A percentile compares a stretch with the other conserved stretches of the same genome.
phyloP scores from a whole-genome alignment of 495 filamentous ascomycete species.

The Aspergillus mulundensis region DNA sequence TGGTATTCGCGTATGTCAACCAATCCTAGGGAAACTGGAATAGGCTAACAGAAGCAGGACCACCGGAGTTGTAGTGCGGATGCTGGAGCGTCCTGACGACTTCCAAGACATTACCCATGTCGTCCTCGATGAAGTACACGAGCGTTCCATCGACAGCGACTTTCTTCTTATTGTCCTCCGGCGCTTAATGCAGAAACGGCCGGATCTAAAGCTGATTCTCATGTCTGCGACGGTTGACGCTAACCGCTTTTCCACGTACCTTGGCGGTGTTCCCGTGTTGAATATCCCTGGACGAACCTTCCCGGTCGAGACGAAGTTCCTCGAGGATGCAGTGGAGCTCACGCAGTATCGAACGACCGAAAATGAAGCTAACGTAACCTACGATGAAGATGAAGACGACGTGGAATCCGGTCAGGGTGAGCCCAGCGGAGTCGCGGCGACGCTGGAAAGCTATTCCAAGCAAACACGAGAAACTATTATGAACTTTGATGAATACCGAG shows the following conservation, averaged over 20 bases:
- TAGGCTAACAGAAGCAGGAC: slow-evolving; percentile 33
- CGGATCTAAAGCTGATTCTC: slow-evolving; percentile 76
- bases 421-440: slow-evolving; percentile 31
- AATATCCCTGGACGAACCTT: slow-evolving; percentile 91
- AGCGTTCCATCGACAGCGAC: slow-evolving; percentile 91
- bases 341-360: slow-evolving; percentile 66
- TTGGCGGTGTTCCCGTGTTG: slow-evolving; percentile 77
- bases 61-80: slow-evolving; percentile 90
- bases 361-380: slow-evolving; percentile 33
- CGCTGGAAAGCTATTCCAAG: slow-evolving; percentile 65
- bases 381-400: slow-evolving; percentile 47
- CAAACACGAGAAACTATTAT: slow-evolving; percentile 68
- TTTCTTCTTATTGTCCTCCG: slow-evolving; percentile 88
- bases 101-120: slow-evolving; percentile 87
- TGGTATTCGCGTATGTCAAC: slow-evolving; percentile 70
- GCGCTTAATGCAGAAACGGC: slow-evolving; percentile 66
- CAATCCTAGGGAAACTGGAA: background rate
- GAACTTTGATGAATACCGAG: slow-evolving; percentile 78
- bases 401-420: slow-evolving; percentile 41
- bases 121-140: slow-evolving; percentile 92
- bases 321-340: slow-evolving; percentile 86
- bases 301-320: slow-evolving; percentile 79
- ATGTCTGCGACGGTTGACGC: slow-evolving; percentile 98
- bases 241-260: slow-evolving; percentile 81
- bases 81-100: slow-evolving; percentile 84